phyloP scores from a whole-genome alignment of 176 grass and related monocot species.

The Eremochloa ophiuroides region DNA sequence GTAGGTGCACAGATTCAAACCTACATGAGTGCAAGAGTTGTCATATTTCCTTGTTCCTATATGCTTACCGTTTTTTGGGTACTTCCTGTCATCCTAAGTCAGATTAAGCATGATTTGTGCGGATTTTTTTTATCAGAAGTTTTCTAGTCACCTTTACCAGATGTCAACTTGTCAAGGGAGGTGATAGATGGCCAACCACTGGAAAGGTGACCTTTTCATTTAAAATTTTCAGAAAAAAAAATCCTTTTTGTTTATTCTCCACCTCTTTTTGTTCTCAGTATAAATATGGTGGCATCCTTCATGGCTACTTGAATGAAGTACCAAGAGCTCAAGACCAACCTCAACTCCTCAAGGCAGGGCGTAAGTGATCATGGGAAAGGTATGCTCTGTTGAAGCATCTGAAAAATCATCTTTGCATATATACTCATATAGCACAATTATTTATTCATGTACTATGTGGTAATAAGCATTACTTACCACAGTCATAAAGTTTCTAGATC shows the following conservation, averaged over 20 bases:
- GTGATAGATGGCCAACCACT: conserved; percentile 34
- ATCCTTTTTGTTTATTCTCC: too few species aligned
- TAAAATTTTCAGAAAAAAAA: too few species aligned
- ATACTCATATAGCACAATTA: too few species aligned
- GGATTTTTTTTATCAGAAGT: background rate
- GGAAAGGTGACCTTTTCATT: conserved; percentile 2
- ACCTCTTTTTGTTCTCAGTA: conserved; percentile 27
- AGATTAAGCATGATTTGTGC: background rate
- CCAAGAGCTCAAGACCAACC: background rate
- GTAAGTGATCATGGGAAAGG: conserved; percentile 23
- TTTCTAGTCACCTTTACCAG: background rate
- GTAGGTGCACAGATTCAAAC: background rate
- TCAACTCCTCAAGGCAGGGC: conserved; percentile 7
- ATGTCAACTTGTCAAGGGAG: conserved; percentile 31
- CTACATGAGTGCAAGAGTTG: background rate
- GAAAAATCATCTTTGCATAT: too few species aligned
- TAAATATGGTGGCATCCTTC: conserved; percentile 7
- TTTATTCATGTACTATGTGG: too few species aligned
- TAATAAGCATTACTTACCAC: too few species aligned
- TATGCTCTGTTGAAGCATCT: too few species aligned
- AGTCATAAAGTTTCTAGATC: too few species aligned
- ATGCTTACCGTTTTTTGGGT: background rate
- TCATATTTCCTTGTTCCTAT: background rate
- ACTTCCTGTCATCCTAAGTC: background rate
- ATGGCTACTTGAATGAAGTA: background rate